Evolutionary conservation across 2,329 filamentous ascomycete genomes (phyloP), one percentile per base, ranked within the genome.

Genomic region (Alternaria arborescens): DNA sequence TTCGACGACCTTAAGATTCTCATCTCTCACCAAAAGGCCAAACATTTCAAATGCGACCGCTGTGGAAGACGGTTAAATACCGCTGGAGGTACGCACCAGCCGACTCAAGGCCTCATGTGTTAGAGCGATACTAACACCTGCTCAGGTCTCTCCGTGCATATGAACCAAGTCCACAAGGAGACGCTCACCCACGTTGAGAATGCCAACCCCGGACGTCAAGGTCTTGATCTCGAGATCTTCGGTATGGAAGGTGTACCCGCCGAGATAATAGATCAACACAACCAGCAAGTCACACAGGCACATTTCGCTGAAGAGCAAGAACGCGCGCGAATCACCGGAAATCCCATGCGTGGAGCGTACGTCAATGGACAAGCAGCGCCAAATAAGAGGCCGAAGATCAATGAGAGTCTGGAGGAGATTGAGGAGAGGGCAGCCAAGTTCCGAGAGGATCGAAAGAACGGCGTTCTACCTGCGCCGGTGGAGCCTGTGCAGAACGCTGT

Each of bases 81-180:
- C 1, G 94, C 94, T 42, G 95, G 95, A 86, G 95, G 93, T 96
- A 80, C 75, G 87, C 78, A 22, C 52, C 46, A 4, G 28, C 20
- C 24, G 20, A 32, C 8, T 24, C 22, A 46, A 24, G 16, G 8
- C 20, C 20, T 30, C 24, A 16, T 16, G 34, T 43, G 14, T 12
- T 57, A 14, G 43, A 42, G 48, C 47, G 4, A 34, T 54, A 40
- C 62, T 66, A 55, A 75, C 63, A 32, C 7, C 22, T 20, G 12
- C 69, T 10, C 63, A 97, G 93, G 95, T 83, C 88, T 99, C 62
- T 92, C 91, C 36, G 95, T 99, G 55, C 95, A 99, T 78, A 91
- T 98, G 92, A 96, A 94, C 77, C 95, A 99, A 79, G 95, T 99
- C 48, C 95, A 99, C 84, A 99, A 99, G 80, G 94, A 97, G 78